phyloP scores from a whole-genome alignment of 257 asterid species.

The Voacanga thouarsii region DNA sequence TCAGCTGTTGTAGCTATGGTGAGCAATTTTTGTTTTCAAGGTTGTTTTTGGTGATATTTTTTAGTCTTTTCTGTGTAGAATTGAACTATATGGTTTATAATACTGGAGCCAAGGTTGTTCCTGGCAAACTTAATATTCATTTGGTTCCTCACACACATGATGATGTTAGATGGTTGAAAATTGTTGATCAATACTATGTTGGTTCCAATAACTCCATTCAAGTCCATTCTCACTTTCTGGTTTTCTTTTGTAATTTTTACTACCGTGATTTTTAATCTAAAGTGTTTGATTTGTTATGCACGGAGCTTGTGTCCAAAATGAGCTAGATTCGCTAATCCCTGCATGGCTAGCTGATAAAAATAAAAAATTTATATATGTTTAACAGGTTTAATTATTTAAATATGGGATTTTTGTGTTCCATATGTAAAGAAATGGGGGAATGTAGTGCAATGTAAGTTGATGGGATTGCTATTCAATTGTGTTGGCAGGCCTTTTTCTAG shows the following conservation, averaged over 20 bases:
- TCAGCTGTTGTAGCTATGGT: conserved; percentile 13
- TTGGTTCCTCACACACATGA: conserved; percentile 95
- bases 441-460: neutral
- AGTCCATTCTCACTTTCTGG: conserved; percentile 40
- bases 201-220: conserved; percentile 89
- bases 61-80: conserved; percentile 39
- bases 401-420: neutral
- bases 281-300: conserved; percentile 27
- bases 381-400: conserved; percentile 43
- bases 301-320: conserved; percentile 96
- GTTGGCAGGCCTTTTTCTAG: conserved; percentile 84
- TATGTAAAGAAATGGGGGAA: neutral
- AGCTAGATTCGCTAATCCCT: conserved; percentile 85
- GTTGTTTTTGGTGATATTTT: conserved; percentile 24
- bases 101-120: conserved; percentile 59
- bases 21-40: neutral
- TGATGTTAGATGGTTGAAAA: conserved; percentile 98
- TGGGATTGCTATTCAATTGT: neutral
- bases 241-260: neutral
- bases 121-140: conserved; percentile 82
- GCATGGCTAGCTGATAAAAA: conserved; percentile 75
- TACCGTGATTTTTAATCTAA: neutral
- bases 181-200: conserved; percentile 93
- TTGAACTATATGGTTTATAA: conserved; percentile 72
- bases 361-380: conserved; percentile 78